Conservation (phyloP, 305 asterid species). For the Withania somnifera region DNA sequence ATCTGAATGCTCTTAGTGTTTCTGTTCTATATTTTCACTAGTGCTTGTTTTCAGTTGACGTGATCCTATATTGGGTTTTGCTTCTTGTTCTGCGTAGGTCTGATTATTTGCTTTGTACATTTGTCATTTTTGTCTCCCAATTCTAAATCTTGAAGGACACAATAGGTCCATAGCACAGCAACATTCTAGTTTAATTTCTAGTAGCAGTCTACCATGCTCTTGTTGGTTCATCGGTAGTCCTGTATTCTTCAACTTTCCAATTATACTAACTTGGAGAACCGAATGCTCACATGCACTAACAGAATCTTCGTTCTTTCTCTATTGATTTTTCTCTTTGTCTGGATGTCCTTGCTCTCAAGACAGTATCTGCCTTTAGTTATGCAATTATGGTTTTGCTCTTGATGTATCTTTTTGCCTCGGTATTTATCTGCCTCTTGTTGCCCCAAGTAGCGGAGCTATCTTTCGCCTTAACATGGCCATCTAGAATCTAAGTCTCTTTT, state of each 20-base stretch:
- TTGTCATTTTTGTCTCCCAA: no score
- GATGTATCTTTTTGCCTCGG: neutral
- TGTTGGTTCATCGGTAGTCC: neutral
- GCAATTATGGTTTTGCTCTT: neutral
- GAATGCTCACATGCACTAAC: neutral
- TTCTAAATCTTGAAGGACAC: neutral
- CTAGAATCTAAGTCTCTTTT: conserved; percentile 4
- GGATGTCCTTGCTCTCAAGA: neutral
- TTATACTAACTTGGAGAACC: neutral
- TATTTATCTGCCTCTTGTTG: neutral
- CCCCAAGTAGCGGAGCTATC: neutral
- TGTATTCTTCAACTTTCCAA: neutral
- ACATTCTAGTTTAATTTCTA: neutral
- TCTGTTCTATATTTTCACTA: neutral
- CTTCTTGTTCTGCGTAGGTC: neutral
- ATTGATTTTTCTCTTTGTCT: neutral
- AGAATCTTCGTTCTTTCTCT: neutral
- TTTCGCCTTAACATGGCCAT: neutral
- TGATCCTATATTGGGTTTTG: neutral
- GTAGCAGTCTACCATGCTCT: neutral
- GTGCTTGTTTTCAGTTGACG: neutral
- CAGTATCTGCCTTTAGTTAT: neutral
- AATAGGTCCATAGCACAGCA: neutral
- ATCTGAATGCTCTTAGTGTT: neutral
- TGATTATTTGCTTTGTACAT: neutral